Evolutionary conservation across 768 basidiomycete species (phyloP), one percentile per base, ranked within the genome.

Genomic region (Multifurca ochricompacta): DNA sequence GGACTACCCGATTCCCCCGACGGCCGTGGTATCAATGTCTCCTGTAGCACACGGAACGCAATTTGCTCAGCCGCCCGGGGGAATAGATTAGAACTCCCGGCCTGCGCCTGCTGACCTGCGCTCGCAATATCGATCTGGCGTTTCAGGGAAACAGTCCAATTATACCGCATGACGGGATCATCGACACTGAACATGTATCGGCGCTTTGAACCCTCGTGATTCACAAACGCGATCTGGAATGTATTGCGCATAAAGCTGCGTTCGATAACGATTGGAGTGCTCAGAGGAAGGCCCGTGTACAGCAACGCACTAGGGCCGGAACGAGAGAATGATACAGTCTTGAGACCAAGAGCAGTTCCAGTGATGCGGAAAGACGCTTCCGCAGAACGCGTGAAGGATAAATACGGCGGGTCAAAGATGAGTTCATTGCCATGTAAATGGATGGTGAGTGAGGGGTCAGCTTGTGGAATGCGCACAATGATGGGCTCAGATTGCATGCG

Each of bases 201-300:
- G 61, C 92, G 79, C 68, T 86, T 88, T 50, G 72, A 55, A 28
- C 82, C 81, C 30, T 73, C 65, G 59, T 85, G 80, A 61, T 83
- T 82, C 35, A 75, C 59, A 71, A 98, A 97, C 2, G 91, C 84
- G 31, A 97, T 70, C 67, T 96, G 91, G 77, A 98, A 94, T 0
- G 94, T 96, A 66, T 97, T 88, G 54, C 85, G 81, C 95, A 97
- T 97, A 72, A 97, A 97, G 0, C 91, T 84, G 18, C 92, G 85
- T 65, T 95, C 92, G 56, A 95, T 83, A 19, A 79, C 74, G 62
- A 98, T 74, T 5, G 82, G 74, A 61, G 79, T 84, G 66, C 85
- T 91, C 51, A 87, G 73, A 14, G 92, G 87, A 30, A 98, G 73
- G 27, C 88, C 87, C 1, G 82, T 72, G 67, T 97, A 98, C 51